Evolutionary conservation across 495 filamentous ascomycete species (phyloP), one percentile per base, ranked within the genome.

Genomic region (Penicillium steckii): DNA sequence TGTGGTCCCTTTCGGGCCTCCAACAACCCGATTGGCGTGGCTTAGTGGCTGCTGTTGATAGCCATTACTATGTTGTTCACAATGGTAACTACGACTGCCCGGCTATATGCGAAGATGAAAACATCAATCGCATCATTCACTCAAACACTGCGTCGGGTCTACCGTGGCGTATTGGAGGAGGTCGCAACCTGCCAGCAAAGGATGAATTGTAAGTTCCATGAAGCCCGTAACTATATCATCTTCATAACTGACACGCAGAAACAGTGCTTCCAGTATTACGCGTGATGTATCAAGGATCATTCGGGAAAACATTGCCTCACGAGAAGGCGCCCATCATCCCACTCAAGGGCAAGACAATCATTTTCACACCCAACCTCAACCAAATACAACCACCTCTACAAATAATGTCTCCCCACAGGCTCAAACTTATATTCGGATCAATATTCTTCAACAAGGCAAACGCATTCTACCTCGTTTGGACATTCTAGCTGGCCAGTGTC

Each of bases 21-120:
- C 65, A 74, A 46, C 68, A 71, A 35, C 67, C 71, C 7, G 70
- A 76, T 35, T 78, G 71, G 70, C 70, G 70, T 29, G 71, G 71
- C 0, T 29, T 78, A 8, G 74, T 78, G 2, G 73, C 75, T 15
- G 74, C 73, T n/a, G 64, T 78, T 8, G 73, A 78, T 49, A 74
- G 69, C 46, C 73, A 78, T 49, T 76, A 73, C 45, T 65, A 73
- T 23, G 55, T 72, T 6, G 26, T 71, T 21, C 73, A 76, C 52
- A 50, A 69, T 33, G 74, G 67, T 4, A 53, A 55, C 8, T 68
- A 53, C 47, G 53, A 69, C 0, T 75, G 72, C 52, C 42, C 58
- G 0, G 8, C 57, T 1, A 23, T 23, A 7, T 76, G 72, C 42
- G 75, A 75, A 47, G 55, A 69, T 42, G 47, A 46, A 3, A 71